Evolutionary conservation across 768 basidiomycete species (phyloP), one percentile per base, ranked within the genome.

Genomic region (Hypholoma fasciculare): DNA sequence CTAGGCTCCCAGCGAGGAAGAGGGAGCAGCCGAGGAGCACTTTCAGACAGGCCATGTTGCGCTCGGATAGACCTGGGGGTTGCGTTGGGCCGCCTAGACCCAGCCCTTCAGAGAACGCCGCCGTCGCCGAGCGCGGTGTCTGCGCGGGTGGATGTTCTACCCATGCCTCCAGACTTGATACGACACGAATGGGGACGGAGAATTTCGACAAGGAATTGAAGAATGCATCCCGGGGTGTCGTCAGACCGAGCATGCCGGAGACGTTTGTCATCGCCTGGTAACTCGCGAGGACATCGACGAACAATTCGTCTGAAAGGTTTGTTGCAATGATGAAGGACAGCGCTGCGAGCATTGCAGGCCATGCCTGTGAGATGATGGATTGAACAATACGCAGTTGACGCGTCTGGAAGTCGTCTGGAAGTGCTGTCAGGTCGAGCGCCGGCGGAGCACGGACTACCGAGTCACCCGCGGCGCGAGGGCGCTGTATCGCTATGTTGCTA

Each of bases 161-260:
- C 62, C 78, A 79, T 12, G 76, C 65, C 56, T 96, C 92, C 56
- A 97, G 72, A 63, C 89, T 88, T 1, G 92, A 90, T 0, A 99
- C 92, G 11, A 98, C 91, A 2, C 89, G 82, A 0, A 92, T 83
- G 0, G 96, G 96, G n/a, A 98, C 91, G 0, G 95, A 90, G 58
- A 92, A 88, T 68, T 95, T 94, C n/a, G 92, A 84, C 14, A 99
- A 81, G 49, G 85, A 89, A 19, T 86, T 90, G 67, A 98, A 85
- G 75, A 99, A 95, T 0, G 96, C 96, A 60, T 98, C 95, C 17
- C 96, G 84, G 0, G 96, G 94, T 0, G 94, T 98, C 1, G 80
- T 75, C 1, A 98, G 79, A 1, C 85, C 86, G n/a, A 98, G 83
- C 75, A 94, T 90, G 17, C 96, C 96, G 20, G 92, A 88, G 2